Percentiles rank a stretch among this genome's conserved stretches.
Conservation (phyloP, 2,329 filamentous ascomycete genomes). For the Fusarium cyanostomum region DNA sequence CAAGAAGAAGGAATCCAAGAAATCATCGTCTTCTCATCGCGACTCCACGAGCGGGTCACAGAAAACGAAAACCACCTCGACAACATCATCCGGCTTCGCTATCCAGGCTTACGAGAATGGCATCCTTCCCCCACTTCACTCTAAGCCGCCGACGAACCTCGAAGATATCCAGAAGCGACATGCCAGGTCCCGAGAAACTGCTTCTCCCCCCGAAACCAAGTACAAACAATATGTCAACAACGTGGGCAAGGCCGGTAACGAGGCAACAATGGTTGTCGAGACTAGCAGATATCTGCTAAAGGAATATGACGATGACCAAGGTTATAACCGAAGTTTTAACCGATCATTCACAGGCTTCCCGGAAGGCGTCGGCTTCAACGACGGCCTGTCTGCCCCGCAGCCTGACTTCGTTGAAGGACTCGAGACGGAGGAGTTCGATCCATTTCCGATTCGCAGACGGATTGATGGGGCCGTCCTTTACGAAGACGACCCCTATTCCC, state of each 20-base stretch:
- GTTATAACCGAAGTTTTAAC: constrained; percentile 13
- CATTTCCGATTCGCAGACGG: constrained; percentile 17
- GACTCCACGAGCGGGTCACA: not conserved
- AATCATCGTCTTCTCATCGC: too few species aligned
- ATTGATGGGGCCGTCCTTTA: constrained; percentile 32
- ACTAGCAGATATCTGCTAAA: constrained; percentile 30
- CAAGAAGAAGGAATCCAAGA: not conserved
- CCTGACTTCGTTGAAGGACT: constrained; percentile 44
- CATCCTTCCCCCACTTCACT: not conserved
- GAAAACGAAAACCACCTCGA: not conserved
- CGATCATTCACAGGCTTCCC: constrained; percentile 34
- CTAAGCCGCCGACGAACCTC: not conserved
- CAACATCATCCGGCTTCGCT: not conserved
- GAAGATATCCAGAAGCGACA: not conserved
- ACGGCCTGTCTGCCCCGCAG: constrained; percentile 39
- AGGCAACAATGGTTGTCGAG: not conserved
- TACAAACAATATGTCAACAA: not conserved
- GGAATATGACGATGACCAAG: not conserved
- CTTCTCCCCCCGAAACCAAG: not conserved
- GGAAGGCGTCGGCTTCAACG: constrained; percentile 41
- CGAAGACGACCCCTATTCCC: constrained; percentile 26
- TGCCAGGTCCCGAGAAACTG: not conserved
- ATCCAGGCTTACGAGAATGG: not conserved
- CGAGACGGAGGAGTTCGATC: not conserved
- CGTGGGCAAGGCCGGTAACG: not conserved